Percentiles rank a stretch among this genome's conserved stretches.
These are phyloP conservation scores for Kalmusia sp. DNA, from an alignment of 2,329 filamentous ascomycete genomes.

Conservation along the genomic window DNA sequence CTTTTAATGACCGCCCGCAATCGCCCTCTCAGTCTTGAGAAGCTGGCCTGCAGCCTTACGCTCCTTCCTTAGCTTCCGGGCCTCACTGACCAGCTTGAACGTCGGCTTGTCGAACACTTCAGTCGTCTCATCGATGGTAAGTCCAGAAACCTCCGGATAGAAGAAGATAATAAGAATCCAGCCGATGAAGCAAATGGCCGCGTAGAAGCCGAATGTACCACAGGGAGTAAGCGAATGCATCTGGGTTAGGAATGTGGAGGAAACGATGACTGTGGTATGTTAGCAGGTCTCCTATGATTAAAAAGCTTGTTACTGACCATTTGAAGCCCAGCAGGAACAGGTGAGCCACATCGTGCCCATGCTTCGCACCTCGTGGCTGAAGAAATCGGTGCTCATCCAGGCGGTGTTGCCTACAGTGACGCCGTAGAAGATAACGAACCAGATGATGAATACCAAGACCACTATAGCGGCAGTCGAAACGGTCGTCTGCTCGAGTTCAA, in stretches of 20 bases:
- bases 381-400: slow-evolving; percentile 58
- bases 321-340: slow-evolving; percentile 44
- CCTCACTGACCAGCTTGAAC: slow-evolving; percentile 34
- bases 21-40: slow-evolving; percentile 5
- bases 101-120: slow-evolving; percentile 59
- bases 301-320: slow-evolving; percentile 23
- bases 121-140: slow-evolving; percentile 61
- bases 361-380: slow-evolving; percentile 57
- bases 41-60: slow-evolving; percentile 23
- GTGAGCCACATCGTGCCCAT: slow-evolving; percentile 59
- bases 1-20: slow-evolving; percentile 10
- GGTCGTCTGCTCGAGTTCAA: slow-evolving; percentile 45
- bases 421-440: slow-evolving; percentile 52
- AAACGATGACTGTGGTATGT: slow-evolving; percentile 50
- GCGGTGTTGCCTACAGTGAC: slow-evolving; percentile 56
- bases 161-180: slow-evolving; percentile 58
- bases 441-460: slow-evolving; percentile 53
- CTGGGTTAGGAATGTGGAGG: slow-evolving; percentile 58
- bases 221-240: slow-evolving; percentile 59
- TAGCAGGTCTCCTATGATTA: background rate
- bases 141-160: slow-evolving; percentile 58
- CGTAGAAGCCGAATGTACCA: slow-evolving; percentile 61
- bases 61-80: slow-evolving; percentile 50
- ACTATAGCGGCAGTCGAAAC: slow-evolving; percentile 46
- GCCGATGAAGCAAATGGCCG: slow-evolving; percentile 57